A percentile compares a stretch with the other conserved stretches of the same genome.
Conservation (phyloP, 768 basidiomycete genomes). For the Boletus rubroflammeus region DNA sequence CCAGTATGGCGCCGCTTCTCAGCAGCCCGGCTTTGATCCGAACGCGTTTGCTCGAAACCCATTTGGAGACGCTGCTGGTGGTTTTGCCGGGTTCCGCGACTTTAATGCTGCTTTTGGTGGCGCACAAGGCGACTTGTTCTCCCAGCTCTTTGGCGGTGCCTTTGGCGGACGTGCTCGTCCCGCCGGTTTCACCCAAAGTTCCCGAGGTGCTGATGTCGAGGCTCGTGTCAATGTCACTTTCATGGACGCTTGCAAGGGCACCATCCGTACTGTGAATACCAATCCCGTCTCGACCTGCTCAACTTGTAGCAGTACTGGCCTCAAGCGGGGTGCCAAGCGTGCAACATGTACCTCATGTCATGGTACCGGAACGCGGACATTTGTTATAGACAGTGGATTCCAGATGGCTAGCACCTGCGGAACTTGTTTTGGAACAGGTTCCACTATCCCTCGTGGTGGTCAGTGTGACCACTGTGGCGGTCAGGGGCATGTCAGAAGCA, state of each 20-base stretch:
- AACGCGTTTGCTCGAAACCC: conserved; percentile 64
- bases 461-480: conserved; percentile 82
- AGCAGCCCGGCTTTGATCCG: conserved; percentile 92
- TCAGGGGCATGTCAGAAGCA: conserved; percentile 80
- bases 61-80: conserved; percentile 49
- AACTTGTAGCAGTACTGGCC: conserved; percentile 80
- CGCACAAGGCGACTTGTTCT: conserved; percentile 68
- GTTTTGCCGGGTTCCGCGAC: conserved; percentile 72
- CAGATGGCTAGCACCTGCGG: conserved; percentile 93
- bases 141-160: conserved; percentile 73
- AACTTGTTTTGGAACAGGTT: conserved; percentile 77
- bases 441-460: conserved; percentile 69
- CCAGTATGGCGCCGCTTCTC: conserved; percentile 88
- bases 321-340: conserved; percentile 84
- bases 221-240: conserved; percentile 72
- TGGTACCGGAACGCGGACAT: conserved; percentile 85
- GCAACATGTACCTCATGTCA: conserved; percentile 75
- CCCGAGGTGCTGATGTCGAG: conserved; percentile 81
- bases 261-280: conserved; percentile 68
- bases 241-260: conserved; percentile 93
- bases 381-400: conserved; percentile 90
- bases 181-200: conserved; percentile 40
- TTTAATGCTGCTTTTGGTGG: conserved; percentile 60
- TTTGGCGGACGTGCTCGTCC: conserved; percentile 49
- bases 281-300: conserved; percentile 80